Percentiles rank a stretch among this genome's conserved stretches.
These are phyloP conservation scores for Daedalea quercina DNA, from an alignment of 768 basidiomycete species.

Conservation along the genomic window DNA sequence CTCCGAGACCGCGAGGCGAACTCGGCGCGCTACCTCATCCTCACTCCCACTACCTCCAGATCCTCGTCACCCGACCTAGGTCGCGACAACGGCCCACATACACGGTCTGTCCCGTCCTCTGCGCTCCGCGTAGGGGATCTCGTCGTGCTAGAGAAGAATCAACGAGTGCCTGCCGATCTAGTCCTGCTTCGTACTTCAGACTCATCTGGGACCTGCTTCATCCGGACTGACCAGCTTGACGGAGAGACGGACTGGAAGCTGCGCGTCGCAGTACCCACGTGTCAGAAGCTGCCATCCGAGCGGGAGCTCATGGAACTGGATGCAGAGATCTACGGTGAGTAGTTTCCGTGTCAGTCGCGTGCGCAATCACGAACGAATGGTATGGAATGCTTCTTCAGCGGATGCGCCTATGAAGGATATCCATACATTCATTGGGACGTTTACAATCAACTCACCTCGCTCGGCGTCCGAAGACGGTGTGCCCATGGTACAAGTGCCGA, in stretches of 20 bases:
- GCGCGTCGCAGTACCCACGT: slow-evolving; percentile 78
- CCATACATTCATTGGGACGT: slow-evolving; percentile 89
- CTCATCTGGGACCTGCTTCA: slow-evolving; percentile 89
- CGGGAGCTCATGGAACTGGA: slow-evolving; percentile 51
- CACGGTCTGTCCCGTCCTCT: slow-evolving; percentile 82
- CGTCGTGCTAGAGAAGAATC: slow-evolving; percentile 91
- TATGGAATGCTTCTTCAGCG: slow-evolving; percentile 37
- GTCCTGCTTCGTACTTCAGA: slow-evolving; percentile 87
- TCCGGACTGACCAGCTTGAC: slow-evolving; percentile 95
- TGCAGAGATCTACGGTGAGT: slow-evolving; percentile 84
- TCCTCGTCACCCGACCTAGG: slow-evolving; percentile 11
- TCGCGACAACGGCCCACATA: slow-evolving; percentile 22
- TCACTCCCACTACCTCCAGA: slow-evolving; percentile 44
- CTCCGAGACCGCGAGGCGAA: slow-evolving; percentile 92
- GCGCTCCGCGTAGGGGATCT: slow-evolving; percentile 88
- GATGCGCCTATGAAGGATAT: slow-evolving; percentile 97
- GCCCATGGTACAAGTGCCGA: slow-evolving; percentile 32
- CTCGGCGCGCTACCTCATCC: slow-evolving; percentile 81
- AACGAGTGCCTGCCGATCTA: slow-evolving; percentile 92
- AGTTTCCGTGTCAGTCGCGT: background rate
- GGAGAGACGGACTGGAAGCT: slow-evolving; percentile 99
- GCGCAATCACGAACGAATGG: background rate
- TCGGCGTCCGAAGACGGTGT: slow-evolving; percentile 27
- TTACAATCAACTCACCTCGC: slow-evolving; percentile 61
- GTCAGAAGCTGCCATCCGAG: slow-evolving; percentile 67